Evolutionary conservation across 139 green algal genomes (phyloP), one percentile per base, ranked within the genome.

Genomic region (Zygnema circumcarinatum): DNA sequence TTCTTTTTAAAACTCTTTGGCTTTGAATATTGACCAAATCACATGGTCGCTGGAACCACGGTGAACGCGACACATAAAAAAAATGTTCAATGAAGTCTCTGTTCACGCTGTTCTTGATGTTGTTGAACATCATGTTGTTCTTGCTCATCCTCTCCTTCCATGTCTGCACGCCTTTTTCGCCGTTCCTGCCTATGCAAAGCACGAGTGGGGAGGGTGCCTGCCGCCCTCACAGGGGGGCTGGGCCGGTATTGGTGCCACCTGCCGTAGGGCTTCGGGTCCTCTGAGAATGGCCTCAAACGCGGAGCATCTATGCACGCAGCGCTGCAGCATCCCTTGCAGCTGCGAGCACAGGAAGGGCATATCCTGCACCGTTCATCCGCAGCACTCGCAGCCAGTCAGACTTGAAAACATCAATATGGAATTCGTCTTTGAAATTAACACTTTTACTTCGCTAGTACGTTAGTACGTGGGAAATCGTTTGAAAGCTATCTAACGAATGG

Each of bases 161-260:
- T 62, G 7, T 62, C 7, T 62, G 47, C 7, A 62, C 16, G 69
- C 3, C 7, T 7, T 25, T 7, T 16, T 78, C 69, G 35, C 11
- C 69, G 35, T 25, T 41, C 16, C 16, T 78, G 69, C 7, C 69
- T 7, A 38, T 78, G 3, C 16, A 41, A 22, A 41, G 69, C 16
- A 38, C 69, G 69, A 78, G 3, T 41, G 11, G 69, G 69, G 11
- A 78, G 69, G 16, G 69, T 78, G 7, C 69, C 69, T 16, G 69
- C 35, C 7, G 69, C 7, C 69, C 69, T 78, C 69, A 16, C 7
- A 33, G 39, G 39, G 0, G 21, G 32, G 21, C 0, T 32, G 36
- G 76, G 76, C 22, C 67, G 39, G 67, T 88, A 88, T 73, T 84
- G n/a, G 67, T 88, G 82, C 82, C 38, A 53, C 1, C 82, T 54